Base-by-base conservation (phyloP, 2,329 filamentous ascomycete species). In the Monilinia fructicola region DNA sequence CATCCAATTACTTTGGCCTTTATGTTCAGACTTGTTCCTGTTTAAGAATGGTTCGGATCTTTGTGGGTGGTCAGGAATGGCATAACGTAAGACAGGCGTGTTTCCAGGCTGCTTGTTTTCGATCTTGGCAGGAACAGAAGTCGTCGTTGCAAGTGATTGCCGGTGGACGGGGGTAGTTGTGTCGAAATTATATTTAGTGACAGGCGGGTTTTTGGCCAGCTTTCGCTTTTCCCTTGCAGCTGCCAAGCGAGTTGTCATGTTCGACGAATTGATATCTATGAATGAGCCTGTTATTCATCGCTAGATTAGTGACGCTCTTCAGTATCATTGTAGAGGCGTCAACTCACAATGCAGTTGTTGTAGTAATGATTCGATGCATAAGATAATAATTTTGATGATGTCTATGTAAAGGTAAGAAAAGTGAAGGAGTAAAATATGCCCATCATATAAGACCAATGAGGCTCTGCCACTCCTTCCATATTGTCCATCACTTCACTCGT, bases 1-100 rank as follows among this genome's bases (percentile, higher is more conserved):
- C 79, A 64, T 78, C 73, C 70, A 81, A 56, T 59, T 31, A 26
- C 63, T 65, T 18, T 59, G 53, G 14, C 63, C 53, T 35, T 56
- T 48, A 46, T 65, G 54, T 31, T 65, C 53, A 48, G 54, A 56
- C 54, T 59, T 65, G 31, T 59, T 59, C 9, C 63, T 56, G 18
- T 65, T 65, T 7, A 59, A 28, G 23, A 31, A 40, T 50, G 26
- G 54, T 28, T 65, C 63, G 12, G 31, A 28, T 52, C 28, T 59
- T 52, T 46, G 63, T 21, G 63, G 54, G 9, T 59, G 63, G 26
- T 59, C 28, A 18, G 54, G 63, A 48, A 65, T 59, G 18, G 53
- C 16, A 58, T 58, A 65, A 48, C 35, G 54, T 4, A 63, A 35
- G n/a, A 48, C 54, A 42, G 54, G 63, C 16, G 44, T 26, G 10